These are phyloP conservation scores for Coniosporium apollinis DNA, from an alignment of 495 filamentous ascomycete species.

Conservation along the genomic window DNA sequence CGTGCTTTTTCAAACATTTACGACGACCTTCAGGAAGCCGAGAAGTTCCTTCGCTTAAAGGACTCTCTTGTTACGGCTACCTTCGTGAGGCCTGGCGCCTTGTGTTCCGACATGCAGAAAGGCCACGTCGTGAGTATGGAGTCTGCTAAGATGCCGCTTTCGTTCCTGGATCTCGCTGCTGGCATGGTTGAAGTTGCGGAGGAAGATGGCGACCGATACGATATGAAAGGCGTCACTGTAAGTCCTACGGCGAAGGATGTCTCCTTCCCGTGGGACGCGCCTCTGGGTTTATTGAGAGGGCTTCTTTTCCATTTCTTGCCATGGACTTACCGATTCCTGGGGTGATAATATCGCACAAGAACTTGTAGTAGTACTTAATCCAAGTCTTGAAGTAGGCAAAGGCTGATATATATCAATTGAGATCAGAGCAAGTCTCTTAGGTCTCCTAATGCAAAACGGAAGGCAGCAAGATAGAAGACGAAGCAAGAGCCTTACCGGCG, in stretches of 20 bases:
- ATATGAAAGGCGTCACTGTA: not conserved
- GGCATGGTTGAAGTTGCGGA: conserved; percentile 5
- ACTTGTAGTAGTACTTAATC: too few relatives aligned
- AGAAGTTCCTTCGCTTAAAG: conserved; percentile 6
- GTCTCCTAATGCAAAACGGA: too few relatives aligned
- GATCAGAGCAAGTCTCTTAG: too few relatives aligned
- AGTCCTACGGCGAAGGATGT: too few relatives aligned
- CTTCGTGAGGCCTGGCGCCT: conserved; percentile 9
- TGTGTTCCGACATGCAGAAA: conserved; percentile 2
- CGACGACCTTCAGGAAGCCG: conserved; percentile 4
- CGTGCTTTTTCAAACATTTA: conserved; percentile 7
- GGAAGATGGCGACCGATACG: not conserved
- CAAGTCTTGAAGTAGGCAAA: too few relatives aligned
- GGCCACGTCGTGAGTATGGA: conserved; percentile 6
- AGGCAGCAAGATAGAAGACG: too few relatives aligned
- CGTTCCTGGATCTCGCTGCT: conserved; percentile 4
- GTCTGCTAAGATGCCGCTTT: not conserved
- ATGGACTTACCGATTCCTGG: conserved; percentile 20
- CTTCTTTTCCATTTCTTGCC: conserved; percentile 21
- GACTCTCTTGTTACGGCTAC: conserved; percentile 3
- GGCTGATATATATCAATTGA: too few relatives aligned
- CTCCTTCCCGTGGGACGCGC: conserved; percentile 12
- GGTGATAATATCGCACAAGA: too few relatives aligned
- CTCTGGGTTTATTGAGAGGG: conserved; percentile 12
- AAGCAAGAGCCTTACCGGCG: too few relatives aligned